These are phyloP conservation scores for Tillandsia leiboldiana DNA, from an alignment of 176 grass and related monocot species.

Conservation along the genomic window DNA sequence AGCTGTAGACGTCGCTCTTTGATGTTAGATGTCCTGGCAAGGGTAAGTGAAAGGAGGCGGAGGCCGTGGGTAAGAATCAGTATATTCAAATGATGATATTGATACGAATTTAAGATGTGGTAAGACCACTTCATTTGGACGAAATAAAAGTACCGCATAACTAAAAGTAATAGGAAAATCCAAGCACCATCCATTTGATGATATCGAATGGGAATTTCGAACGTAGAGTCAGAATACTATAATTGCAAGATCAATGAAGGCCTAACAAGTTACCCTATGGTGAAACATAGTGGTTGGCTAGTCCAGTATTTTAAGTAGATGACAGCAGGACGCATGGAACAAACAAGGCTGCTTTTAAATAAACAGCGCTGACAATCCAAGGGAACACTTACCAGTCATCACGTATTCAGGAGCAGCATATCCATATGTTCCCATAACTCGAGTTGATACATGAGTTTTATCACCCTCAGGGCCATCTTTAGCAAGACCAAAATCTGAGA, in stretches of 20 bases:
- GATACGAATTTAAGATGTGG: no score
- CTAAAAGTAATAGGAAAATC: conserved; percentile 7
- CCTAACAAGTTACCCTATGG: not conserved
- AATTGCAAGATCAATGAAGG: conserved; percentile 14
- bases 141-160: no score
- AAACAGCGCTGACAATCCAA: not conserved
- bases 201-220: no score
- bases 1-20: conserved; percentile 84
- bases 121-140: no score
- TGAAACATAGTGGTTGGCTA: not conserved
- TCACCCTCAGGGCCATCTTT: conserved; percentile 99
- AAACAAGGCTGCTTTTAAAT: not conserved
- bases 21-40: conserved; percentile 79
- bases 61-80: conserved; percentile 2
- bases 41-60: conserved; percentile 4
- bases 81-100: not conserved
- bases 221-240: no score
- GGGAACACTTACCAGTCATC: conserved; percentile 68
- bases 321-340: not conserved
- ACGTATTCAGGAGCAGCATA: conserved; percentile 98
- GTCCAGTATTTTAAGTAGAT: not conserved
- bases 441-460: conserved; percentile 96
- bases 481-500: conserved; percentile 98
- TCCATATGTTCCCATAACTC: conserved; percentile 97
- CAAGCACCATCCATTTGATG: not conserved